Evolutionary conservation across 1,139 yeast species (phyloP), one percentile per base, ranked within the genome.

Genomic region (Yamadazyma dushanensis): DNA sequence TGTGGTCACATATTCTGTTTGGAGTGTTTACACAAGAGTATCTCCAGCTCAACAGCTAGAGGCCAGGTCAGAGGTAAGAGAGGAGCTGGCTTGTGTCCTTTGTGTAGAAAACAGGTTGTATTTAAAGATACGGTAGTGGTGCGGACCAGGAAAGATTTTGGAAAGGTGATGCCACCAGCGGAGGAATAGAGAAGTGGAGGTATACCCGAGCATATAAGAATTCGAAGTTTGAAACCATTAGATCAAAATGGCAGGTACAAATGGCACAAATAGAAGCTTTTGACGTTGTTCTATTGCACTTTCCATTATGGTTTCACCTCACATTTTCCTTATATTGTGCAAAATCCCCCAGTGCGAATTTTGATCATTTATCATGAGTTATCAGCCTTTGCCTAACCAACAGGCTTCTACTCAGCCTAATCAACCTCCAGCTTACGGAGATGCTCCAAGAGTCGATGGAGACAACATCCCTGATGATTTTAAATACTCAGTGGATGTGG

Each of bases 401-500:
- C n/a, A n/a, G n/a, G n/a, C n/a, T n/a, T n/a, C n/a, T n/a, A n/a
- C n/a, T n/a, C n/a, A n/a, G n/a, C n/a, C n/a, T n/a, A 40, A 29
- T 20, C 45, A 45, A 29, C 61, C 63, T 3, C 67, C 70, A 10
- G 53, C 57, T 1, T 60, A 59, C 40, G 38, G 54, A 40, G 39
- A 40, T 41, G 17, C 43, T 49, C 34, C 43, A 9, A 50, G 73
- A 40, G 46, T 50, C 9, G 62, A 53, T 11, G 71, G 70, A 11
- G 76, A 71, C 49, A 59, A 67, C 46, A 52, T 78, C 32, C 84
- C 84, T 3, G 95, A 87, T 51, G 95, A 87, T 60, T 88, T 87
- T 76, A 88, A 88, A 57, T 87, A 83, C 59, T 78, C 86, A 22
- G 85, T 84, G 8, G 74, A 76, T 39, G 95, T 88, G 18, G 79